Evolutionary conservation across 768 basidiomycete genomes (phyloP).

Genomic region (Russula lepida): DNA sequence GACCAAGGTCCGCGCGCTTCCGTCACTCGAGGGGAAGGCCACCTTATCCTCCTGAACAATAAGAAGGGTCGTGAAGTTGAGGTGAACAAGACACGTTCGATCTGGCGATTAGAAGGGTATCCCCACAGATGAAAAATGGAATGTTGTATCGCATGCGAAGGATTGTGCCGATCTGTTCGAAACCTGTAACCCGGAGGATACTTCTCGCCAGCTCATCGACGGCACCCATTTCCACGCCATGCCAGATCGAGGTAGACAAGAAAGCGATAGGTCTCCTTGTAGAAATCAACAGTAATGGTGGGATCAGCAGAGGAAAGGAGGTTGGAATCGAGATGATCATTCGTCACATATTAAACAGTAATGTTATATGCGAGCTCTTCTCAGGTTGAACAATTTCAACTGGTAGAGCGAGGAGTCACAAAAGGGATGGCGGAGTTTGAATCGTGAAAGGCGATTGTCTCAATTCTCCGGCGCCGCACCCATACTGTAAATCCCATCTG

Average conservation of each 20-base stretch:
- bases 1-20: neutral
- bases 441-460: too few relatives aligned
- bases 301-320: neutral
- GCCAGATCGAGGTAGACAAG: neutral
- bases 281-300: neutral
- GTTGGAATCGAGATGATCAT: neutral
- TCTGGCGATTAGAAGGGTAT: neutral
- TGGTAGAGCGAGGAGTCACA: too few relatives aligned
- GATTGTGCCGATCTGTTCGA: neutral
- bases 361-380: neutral
- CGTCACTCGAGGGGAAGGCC: too few relatives aligned
- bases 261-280: neutral
- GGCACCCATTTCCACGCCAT: neutral
- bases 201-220: neutral
- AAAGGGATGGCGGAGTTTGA: too few relatives aligned
- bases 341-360: neutral
- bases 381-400: neutral
- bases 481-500: too few relatives aligned
- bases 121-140: neutral
- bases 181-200: neutral
- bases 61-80: neutral
- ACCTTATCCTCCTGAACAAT: too few relatives aligned
- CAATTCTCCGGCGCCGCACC: too few relatives aligned
- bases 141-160: neutral
- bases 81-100: neutral